Conservation (phyloP, 352 stramenopile genomes). For the Phytophthora tubulina region DNA sequence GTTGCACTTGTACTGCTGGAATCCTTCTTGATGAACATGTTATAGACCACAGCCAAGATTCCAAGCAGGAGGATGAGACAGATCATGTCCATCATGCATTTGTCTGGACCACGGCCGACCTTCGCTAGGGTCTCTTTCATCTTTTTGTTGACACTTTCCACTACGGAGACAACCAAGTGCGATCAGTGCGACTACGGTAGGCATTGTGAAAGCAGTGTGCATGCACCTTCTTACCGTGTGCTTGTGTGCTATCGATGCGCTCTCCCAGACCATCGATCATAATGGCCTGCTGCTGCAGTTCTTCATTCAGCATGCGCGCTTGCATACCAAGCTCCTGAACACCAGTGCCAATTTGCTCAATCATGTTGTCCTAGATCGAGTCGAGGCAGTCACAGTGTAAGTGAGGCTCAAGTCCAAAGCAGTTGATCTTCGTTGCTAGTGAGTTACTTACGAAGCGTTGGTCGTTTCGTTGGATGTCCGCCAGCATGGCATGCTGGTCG, state of each 20-base stretch:
- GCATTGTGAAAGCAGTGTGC: background rate
- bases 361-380: constrained; percentile 77
- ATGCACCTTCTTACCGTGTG: constrained; percentile 57
- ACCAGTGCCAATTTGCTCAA: constrained; percentile 85
- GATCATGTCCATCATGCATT: constrained; percentile 93
- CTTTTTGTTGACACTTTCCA: constrained; percentile 87
- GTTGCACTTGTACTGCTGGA: constrained; percentile 31
- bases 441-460: constrained; percentile 77
- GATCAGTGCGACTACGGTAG: constrained; percentile 11
- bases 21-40: constrained; percentile 90
- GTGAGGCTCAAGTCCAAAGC: background rate
- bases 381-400: background rate
- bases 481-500: constrained; percentile 72
- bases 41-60: constrained; percentile 87
- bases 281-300: constrained; percentile 88
- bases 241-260: constrained; percentile 82
- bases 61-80: constrained; percentile 87
- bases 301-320: constrained; percentile 81
- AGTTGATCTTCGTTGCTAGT: background rate
- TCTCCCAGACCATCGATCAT: constrained; percentile 89
- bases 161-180: constrained; percentile 38
- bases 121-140: constrained; percentile 87
- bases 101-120: constrained; percentile 78
- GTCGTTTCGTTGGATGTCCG: constrained; percentile 86
- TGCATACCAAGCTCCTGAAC: constrained; percentile 84